These are phyloP conservation scores for Typha latifolia DNA, from an alignment of 176 grass and related monocot species.

Conservation along the genomic window DNA sequence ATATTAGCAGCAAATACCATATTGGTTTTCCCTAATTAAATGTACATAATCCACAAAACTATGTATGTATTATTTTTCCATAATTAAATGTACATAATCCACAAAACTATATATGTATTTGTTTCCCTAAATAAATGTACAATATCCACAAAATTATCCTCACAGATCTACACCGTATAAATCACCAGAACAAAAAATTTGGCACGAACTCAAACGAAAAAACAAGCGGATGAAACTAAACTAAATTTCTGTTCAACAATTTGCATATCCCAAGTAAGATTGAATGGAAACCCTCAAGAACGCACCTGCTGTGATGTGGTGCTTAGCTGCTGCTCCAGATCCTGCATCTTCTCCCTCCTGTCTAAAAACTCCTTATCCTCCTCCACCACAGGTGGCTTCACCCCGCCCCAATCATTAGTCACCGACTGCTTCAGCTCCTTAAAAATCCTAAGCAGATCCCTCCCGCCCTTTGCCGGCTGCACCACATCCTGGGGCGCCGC, in stretches of 20 bases:
- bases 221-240: background rate
- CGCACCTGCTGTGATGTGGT: slow-evolving; percentile 70
- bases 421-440: slow-evolving; percentile 90
- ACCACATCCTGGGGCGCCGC: slow-evolving; percentile 70
- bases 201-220: background rate
- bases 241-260: background rate
- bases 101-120: background rate
- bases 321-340: slow-evolving; percentile 70
- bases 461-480: slow-evolving; percentile 88
- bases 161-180: background rate
- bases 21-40: background rate
- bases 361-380: slow-evolving; percentile 94
- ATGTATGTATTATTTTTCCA: background rate
- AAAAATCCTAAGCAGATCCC: slow-evolving; percentile 84
- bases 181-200: background rate
- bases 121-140: background rate
- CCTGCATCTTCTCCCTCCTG: slow-evolving; percentile 69
- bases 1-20: background rate
- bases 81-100: background rate
- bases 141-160: background rate
- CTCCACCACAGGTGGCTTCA: slow-evolving; percentile 60
- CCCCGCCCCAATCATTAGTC: slow-evolving; percentile 66
- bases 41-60: too few species aligned
- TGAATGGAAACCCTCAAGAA: background rate
- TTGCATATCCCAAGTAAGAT: background rate